These are phyloP conservation scores for Aspergillus diversus DNA, from an alignment of 495 filamentous ascomycete genomes.

Conservation along the genomic window DNA sequence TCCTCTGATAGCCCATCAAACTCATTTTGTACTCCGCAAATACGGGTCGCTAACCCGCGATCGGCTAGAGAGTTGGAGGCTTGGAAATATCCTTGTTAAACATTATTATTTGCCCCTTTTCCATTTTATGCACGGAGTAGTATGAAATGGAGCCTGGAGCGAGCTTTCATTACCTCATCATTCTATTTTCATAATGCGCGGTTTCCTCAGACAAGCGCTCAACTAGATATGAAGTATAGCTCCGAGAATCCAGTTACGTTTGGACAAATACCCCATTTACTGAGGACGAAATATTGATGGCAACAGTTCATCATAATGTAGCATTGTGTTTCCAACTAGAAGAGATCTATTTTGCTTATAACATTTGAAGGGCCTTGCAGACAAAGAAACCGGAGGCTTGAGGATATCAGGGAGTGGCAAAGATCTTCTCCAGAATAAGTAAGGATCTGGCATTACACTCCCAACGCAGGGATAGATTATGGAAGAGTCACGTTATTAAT, in stretches of 20 bases:
- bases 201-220: too few species aligned
- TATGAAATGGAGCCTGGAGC: not conserved
- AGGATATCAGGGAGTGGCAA: not conserved
- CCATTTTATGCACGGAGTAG: slow-evolving; percentile 12
- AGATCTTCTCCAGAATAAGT: slow-evolving; percentile 16
- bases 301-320: not conserved
- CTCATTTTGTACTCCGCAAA: slow-evolving; percentile 11
- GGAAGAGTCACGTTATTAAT: not conserved
- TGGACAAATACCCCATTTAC: too few species aligned
- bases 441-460: not conserved
- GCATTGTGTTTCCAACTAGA: not conserved
- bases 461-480: not conserved
- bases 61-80: slow-evolving; percentile 18
- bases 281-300: too few species aligned
- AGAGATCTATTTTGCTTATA: not conserved
- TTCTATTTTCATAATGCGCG: too few species aligned
- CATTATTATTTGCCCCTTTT: slow-evolving; percentile 21
- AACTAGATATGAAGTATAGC: too few species aligned
- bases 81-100: slow-evolving; percentile 28
- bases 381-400: not conserved
- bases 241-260: too few species aligned
- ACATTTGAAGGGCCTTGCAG: not conserved
- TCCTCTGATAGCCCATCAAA: not conserved
- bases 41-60: slow-evolving; percentile 20
- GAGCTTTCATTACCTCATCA: too few species aligned